Base-by-base conservation (phyloP, 345 rosid species). In the Hibiscus tridactylites region DNA sequence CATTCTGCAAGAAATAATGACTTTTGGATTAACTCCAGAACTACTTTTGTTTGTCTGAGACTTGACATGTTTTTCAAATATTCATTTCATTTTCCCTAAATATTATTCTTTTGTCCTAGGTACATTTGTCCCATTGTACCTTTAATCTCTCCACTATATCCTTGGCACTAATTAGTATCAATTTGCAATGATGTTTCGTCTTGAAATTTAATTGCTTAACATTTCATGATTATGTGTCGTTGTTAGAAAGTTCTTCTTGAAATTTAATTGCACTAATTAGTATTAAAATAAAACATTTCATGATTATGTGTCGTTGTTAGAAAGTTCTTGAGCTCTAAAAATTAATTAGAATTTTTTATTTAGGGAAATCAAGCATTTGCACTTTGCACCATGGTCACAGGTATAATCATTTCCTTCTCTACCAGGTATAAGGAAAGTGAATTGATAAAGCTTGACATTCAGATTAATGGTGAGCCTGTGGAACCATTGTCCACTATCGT, bases 401-500 rank as follows among this genome's bases (percentile, higher is more conserved):
- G 16, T 31, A 19, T 33, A 28, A 72, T 82, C n/a, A 75, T 66
- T 74, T 68, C 74, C 65, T 62, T 67, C 72, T 65, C 74, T 75
- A 58, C 79, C 80, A 92, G 99, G 81, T 95, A 92, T 83, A 87
- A 81, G 81, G 93, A 88, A 82, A 90, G 97, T 69, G 85, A 90
- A 24, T 80, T 92, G 72, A 83, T 86, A 76, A 95, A 88, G 85
- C 99, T 95, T 39, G 99, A 95, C 81, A 85, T 95, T 81, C 81
- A 79, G 79, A 95, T 95, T 46, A 95, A 92, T 80, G 88, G 93
- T 44, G 97, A 95, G 16, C 72, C 72, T 28, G 99, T 95, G 70
- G 97, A 92, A 72, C 97, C 99, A 49, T 83, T 92, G 75, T 86
- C 99, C 69, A 89, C 99, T 59, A 91, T 92, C 65, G 97, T 95